Evolutionary conservation across 2,329 filamentous ascomycete genomes (phyloP), one percentile per base, ranked within the genome.

Genomic region (Fusarium transvaalense): DNA sequence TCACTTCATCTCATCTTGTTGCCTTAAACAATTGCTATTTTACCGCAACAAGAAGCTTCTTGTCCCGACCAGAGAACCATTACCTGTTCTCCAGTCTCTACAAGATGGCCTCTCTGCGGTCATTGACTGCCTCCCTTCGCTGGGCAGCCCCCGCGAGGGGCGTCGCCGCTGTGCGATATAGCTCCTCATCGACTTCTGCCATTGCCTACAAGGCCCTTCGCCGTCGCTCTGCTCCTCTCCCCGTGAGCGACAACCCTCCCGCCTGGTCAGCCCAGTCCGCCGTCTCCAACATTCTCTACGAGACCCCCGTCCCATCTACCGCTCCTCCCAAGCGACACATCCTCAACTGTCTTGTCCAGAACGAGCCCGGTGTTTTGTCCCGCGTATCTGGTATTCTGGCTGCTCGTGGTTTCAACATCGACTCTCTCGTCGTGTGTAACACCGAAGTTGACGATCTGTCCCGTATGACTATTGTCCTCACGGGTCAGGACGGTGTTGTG

Each of bases 211-310:
- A 99, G 86, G 93, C 95, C 60, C 88, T 98, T 68, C 95, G 97
- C 78, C 92, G 94, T 75, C 93, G 95, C 71, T 92, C 95, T 64
- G 91, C 92, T 21, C 92, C 94, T 66, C 89, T 94, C 23, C 92
- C 97, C 55, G 92, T 93, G 56, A 90, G 88, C 71, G 89, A 92
- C 72, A 85, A 92, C 57, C 86, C 91, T 29, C 90, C 92, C 35
- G 85, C 93, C 13, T 93, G 93, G 86, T 97, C 95, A 76, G 94
- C 94, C 37, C 94, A 96, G 74, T 93, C 96, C 19, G 96, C 96
- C 71, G 96, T 99, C 71, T 97, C 93, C 78, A 97, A 95, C 80
- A 99, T 99, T 78, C 92, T 99, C 80, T 99, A 99, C 85, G 96
- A 99, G 86, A 98, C 94, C 5, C 96, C 96, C 8, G 86, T 92